Conservation (phyloP, 345 rosid species). For the Xanthoceras sorbifolium region DNA sequence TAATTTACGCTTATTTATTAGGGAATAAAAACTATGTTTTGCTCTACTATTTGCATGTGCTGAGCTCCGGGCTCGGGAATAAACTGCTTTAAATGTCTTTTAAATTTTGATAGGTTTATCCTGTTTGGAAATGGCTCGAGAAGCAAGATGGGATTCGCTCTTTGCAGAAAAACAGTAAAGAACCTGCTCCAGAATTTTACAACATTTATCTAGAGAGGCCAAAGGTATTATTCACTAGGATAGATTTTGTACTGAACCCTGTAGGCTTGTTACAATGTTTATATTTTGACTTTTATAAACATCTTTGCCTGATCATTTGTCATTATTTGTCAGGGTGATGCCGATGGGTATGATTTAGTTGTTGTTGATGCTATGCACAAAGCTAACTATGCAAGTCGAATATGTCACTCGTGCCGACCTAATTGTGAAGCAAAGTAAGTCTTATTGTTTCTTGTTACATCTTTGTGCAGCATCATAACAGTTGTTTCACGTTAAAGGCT, state of each 20-base stretch:
- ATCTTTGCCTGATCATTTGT: slow-evolving; percentile 28
- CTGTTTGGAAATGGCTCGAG: slow-evolving; percentile 99
- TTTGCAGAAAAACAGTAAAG: slow-evolving; percentile 87
- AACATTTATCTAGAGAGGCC: slow-evolving; percentile 99
- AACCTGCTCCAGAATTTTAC: slow-evolving; percentile 99
- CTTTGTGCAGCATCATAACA: neutral
- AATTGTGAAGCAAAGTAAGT: slow-evolving; percentile 99
- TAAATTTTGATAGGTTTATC: slow-evolving; percentile 73
- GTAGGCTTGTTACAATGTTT: slow-evolving; percentile 19
- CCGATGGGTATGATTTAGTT: slow-evolving; percentile 99
- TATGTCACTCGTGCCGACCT: slow-evolving; percentile 99
- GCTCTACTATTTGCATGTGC: neutral
- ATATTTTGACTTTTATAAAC: slow-evolving; percentile 21
- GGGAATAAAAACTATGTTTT: slow-evolving; percentile 2
- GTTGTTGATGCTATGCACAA: slow-evolving; percentile 99
- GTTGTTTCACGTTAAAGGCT: neutral
- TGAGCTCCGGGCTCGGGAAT: slow-evolving; percentile 11
- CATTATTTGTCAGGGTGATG: slow-evolving; percentile 78
- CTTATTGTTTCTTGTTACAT: neutral
- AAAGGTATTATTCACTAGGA: slow-evolving; percentile 56
- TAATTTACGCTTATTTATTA: neutral
- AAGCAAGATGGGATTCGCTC: slow-evolving; percentile 99
- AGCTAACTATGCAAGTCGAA: slow-evolving; percentile 99
- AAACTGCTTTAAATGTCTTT: neutral
- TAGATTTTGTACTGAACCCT: slow-evolving; percentile 15